Percentiles rank a stretch among this genome's conserved stretches.
phyloP scores from a whole-genome alignment of 2,329 filamentous ascomycete species.

The Aureobasidium leucospermi region DNA sequence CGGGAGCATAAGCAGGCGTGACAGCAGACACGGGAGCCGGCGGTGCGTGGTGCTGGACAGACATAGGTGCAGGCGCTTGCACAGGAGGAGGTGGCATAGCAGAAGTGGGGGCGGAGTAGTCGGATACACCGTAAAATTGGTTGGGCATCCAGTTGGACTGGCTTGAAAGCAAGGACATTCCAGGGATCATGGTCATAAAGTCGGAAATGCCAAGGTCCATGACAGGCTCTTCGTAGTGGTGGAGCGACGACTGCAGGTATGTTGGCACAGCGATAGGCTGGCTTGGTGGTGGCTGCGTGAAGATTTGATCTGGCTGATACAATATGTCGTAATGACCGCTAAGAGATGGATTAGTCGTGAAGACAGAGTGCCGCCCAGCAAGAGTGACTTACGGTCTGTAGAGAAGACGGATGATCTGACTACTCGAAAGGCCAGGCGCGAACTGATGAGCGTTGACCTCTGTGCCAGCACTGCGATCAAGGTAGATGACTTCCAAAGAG shows the following conservation, averaged over 20 bases:
- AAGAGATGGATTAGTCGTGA: constrained; percentile 4
- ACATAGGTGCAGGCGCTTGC: not conserved
- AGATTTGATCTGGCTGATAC: constrained; percentile 59
- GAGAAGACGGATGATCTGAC: constrained; percentile 47
- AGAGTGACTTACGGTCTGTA: constrained; percentile 53
- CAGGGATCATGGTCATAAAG: constrained; percentile 39
- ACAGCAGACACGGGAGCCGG: not conserved
- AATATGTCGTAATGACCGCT: constrained; percentile 90
- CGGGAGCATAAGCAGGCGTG: not conserved
- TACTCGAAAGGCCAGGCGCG: constrained; percentile 36
- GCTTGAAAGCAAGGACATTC: constrained; percentile 32
- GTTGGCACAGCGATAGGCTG: constrained; percentile 23
- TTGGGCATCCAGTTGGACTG: constrained; percentile 14
- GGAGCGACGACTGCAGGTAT: constrained; percentile 23
- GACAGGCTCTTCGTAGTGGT: constrained; percentile 23
- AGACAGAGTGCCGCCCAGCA: not conserved
- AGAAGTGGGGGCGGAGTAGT: constrained; percentile 1
- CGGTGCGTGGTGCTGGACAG: constrained; percentile 11
- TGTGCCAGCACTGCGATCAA: constrained; percentile 74
- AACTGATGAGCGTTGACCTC: constrained; percentile 67
- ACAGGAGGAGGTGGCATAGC: constrained; percentile 1
- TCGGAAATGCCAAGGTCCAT: constrained; percentile 27
- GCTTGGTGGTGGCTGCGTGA: constrained; percentile 24
- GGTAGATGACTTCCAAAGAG: constrained; percentile 79
- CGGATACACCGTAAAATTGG: constrained; percentile 2